Percentiles rank a stretch among this genome's conserved stretches.
Conservation (phyloP, 768 basidiomycete genomes). For the Rhizopogon vulgaris region DNA sequence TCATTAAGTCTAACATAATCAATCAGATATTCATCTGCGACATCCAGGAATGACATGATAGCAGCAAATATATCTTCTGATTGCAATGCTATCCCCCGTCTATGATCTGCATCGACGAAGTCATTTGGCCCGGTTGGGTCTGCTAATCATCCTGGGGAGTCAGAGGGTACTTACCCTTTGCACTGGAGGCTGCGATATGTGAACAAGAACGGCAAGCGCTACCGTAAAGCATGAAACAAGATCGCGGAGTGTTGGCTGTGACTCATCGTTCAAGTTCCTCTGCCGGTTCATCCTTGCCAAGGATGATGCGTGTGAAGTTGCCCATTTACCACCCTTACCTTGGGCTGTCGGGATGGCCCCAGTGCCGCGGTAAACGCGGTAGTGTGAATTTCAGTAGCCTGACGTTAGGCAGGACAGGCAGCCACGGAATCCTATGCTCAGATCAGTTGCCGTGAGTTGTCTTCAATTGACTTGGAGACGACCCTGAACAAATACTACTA, state of each 20-base stretch:
- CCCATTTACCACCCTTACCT: too few relatives aligned
- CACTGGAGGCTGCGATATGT: too few relatives aligned
- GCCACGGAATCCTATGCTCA: conserved; percentile 69
- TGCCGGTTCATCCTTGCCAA: too few relatives aligned
- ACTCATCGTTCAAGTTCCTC: too few relatives aligned
- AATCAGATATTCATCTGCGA: not conserved
- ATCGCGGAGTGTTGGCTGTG: not conserved
- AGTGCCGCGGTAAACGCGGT: too few relatives aligned
- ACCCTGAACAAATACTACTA: conserved; percentile 60
- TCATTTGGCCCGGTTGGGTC: not conserved
- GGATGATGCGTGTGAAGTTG: too few relatives aligned
- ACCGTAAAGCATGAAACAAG: too few relatives aligned
- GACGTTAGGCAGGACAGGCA: conserved; percentile 41
- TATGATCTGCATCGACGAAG: not conserved
- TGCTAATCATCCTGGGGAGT: too few relatives aligned
- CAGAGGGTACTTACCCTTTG: too few relatives aligned
- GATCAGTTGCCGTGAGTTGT: conserved; percentile 65
- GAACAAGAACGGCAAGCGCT: too few relatives aligned
- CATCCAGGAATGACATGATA: not conserved
- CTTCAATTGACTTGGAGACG: conserved; percentile 54
- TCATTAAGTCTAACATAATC: not conserved
- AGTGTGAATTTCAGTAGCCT: too few relatives aligned
- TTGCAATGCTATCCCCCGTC: not conserved
- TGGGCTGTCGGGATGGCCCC: too few relatives aligned
- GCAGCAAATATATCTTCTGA: not conserved